Percentiles rank a stretch among this genome's conserved stretches.
phyloP scores from a whole-genome alignment of 2,329 filamentous ascomycete species.

The Onygenales sp. region DNA sequence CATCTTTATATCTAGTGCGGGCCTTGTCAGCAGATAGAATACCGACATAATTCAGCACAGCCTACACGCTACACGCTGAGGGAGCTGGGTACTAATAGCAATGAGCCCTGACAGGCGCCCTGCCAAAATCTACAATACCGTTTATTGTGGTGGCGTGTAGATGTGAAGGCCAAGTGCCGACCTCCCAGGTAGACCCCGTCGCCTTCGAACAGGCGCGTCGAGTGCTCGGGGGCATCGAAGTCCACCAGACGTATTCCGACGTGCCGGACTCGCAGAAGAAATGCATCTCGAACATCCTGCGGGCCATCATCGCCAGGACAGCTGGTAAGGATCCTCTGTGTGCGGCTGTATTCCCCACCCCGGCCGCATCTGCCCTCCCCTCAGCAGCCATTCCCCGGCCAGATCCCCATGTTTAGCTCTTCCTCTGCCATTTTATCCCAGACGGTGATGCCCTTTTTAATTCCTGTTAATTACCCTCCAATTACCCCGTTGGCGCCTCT shows the following conservation, averaged over 20 bases:
- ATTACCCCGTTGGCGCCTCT: neutral
- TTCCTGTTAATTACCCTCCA: neutral
- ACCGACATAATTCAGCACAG: neutral
- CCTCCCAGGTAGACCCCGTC: constrained; percentile 62
- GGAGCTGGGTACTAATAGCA: neutral
- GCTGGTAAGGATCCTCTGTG: constrained; percentile 48
- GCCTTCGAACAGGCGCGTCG: constrained; percentile 56
- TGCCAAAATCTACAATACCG: constrained; percentile 63
- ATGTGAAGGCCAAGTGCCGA: constrained; percentile 66
- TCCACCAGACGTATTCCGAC: constrained; percentile 63
- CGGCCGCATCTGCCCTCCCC: neutral
- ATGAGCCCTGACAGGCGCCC: constrained; percentile 48
- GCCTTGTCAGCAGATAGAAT: neutral
- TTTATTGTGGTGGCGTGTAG: constrained; percentile 80
- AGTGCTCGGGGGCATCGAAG: constrained; percentile 56
- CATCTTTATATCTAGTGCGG: constrained; percentile 6
- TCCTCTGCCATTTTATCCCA: neutral
- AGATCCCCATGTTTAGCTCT: neutral
- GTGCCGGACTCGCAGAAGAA: constrained; percentile 63
- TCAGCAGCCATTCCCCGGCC: neutral
- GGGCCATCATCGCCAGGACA: constrained; percentile 57
- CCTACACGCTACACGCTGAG: constrained; percentile 11
- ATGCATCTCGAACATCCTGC: constrained; percentile 67
- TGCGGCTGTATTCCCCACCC: constrained; percentile 5
- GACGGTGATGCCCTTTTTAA: neutral